Evolutionary conservation across 176 grass and related monocot species (phyloP), one percentile per base, ranked within the genome.

Genomic region (Oropetium thomaeum): DNA sequence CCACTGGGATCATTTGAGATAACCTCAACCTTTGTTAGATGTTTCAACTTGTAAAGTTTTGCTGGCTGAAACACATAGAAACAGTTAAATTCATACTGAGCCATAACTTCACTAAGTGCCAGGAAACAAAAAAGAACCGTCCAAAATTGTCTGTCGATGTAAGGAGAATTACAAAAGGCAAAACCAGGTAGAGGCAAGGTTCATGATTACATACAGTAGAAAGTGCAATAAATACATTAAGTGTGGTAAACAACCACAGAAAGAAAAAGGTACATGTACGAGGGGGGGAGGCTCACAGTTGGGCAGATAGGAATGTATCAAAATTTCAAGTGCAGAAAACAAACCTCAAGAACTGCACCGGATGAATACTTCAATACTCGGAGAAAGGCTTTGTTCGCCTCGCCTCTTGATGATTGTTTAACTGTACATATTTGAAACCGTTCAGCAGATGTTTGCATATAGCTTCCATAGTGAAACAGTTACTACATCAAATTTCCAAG

Each of bases 31-130:
- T 99, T 99, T 58, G 87, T 88, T 49, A 99, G 82, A 81, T 99
- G 96, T 87, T 99, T 99, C 79, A 99, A 78, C 82, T 99, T 99
- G 87, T 99, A 96, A 80, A 84, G 81, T 80, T 95, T 99, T 43
- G 91, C 89, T 67, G 96, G 80, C 96, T 99, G 92, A 65, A 79
- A 69, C 73, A 35, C 13, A 76, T 80, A 62, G 49, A 8, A 19
- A 45, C 11, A 72, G 33, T 20, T 58, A 61, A 79, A 49, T 30
- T 71, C 23, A 72, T 45, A 67, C 38, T 49, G 47, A 64, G 22
- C 11, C 72, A 9, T 15, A 66, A 78, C 30, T 77, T 43, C 19
- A 76, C 7, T 55, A 39, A 66, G 40, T 39, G 34, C 20, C 49
- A 76, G 38, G 17, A 7, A 31, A 65, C n/a, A 43, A 75, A 72